These are phyloP conservation scores for Rutidosis leptorrhynchoides DNA, from an alignment of 129 eudicot species.

Conservation along the genomic window DNA sequence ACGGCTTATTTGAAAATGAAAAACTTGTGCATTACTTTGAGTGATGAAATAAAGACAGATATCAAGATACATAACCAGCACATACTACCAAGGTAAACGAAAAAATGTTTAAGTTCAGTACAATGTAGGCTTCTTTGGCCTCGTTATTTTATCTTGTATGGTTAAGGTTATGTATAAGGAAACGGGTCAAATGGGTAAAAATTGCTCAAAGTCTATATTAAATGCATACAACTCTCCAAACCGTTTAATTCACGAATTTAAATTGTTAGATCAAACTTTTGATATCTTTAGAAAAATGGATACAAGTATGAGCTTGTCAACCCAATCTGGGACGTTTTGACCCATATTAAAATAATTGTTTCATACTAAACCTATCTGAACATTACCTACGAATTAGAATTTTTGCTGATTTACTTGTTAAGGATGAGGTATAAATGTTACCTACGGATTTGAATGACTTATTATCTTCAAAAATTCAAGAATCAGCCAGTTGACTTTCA, in stretches of 20 bases:
- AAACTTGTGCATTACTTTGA: slow-evolving; percentile 56
- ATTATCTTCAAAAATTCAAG: no score
- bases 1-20: slow-evolving; percentile 93
- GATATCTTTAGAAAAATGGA: neutral
- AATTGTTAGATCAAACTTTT: neutral
- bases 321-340: neutral
- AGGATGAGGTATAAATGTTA: no score
- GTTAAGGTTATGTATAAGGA: neutral
- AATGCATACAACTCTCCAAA: neutral
- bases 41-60: slow-evolving; percentile 68
- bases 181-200: neutral
- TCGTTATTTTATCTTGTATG: neutral
- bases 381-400: no score
- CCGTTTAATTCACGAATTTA: neutral
- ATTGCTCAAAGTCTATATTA: neutral
- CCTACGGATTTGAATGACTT: no score
- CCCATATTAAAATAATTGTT: neutral
- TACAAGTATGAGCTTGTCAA: neutral
- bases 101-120: neutral
- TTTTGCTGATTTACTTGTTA: no score
- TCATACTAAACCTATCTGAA: neutral
- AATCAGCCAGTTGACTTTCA: no score
- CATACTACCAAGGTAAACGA: slow-evolving; percentile 73
- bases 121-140: neutral
- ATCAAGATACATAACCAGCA: slow-evolving; percentile 77